phyloP scores from a whole-genome alignment of 768 basidiomycete species.

The Hortiboletus flavorubellus region DNA sequence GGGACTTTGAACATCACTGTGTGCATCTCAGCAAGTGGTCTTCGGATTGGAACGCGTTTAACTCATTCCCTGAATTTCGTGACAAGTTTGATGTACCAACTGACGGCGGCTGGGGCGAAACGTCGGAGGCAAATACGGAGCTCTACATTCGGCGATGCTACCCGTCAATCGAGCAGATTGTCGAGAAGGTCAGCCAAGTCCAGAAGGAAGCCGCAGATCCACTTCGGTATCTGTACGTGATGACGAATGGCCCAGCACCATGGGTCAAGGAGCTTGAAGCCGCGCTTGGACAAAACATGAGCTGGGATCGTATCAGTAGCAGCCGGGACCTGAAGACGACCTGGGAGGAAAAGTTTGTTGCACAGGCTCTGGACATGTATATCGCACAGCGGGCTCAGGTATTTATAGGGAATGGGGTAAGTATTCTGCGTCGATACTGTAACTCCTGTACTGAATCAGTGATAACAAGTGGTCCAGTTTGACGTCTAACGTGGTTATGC shows the following conservation, averaged over 20 bases:
- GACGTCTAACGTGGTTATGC: slow-evolving; percentile 40
- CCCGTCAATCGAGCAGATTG: slow-evolving; percentile 42
- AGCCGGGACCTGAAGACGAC: slow-evolving; percentile 42
- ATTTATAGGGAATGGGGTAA: slow-evolving; percentile 54
- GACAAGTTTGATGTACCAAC: slow-evolving; percentile 37
- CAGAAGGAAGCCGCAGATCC: slow-evolving; percentile 20
- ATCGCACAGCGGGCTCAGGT: slow-evolving; percentile 45
- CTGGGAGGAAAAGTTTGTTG: slow-evolving; percentile 41
- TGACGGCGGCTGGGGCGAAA: slow-evolving; percentile 15
- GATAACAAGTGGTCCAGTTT: slow-evolving; percentile 38
- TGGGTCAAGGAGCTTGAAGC: slow-evolving; percentile 43
- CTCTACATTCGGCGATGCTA: slow-evolving; percentile 40
- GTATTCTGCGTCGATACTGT: slow-evolving; percentile 7
- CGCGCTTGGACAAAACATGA: slow-evolving; percentile 28
- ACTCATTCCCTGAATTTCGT: slow-evolving; percentile 38
- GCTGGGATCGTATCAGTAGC: slow-evolving; percentile 43
- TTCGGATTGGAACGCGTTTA: slow-evolving; percentile 43
- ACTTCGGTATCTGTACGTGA: slow-evolving; percentile 42
- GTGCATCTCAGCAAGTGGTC: slow-evolving; percentile 33
- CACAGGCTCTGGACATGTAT: slow-evolving; percentile 50
- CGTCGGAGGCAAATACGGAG: slow-evolving; percentile 18
- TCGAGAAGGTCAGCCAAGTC: slow-evolving; percentile 36
- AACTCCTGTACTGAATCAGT: slow-evolving; percentile 1
- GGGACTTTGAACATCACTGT: slow-evolving; percentile 50
- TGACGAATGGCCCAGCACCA: slow-evolving; percentile 42